Conservation (phyloP, 257 asterid species). For the Fraxinus pennsylvanica region DNA sequence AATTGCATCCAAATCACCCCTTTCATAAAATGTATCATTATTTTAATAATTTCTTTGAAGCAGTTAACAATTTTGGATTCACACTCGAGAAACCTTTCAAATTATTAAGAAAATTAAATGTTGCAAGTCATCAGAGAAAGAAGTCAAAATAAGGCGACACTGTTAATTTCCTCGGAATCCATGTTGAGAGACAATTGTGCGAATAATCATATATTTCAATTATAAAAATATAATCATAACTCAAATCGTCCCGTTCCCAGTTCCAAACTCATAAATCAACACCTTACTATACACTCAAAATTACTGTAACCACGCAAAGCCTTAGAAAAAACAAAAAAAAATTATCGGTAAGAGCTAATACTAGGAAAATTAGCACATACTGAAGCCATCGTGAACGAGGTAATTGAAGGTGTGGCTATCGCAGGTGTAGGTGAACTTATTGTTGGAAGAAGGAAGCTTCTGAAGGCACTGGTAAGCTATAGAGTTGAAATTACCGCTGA, state of each 20-base stretch:
- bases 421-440: slow-evolving; percentile 69
- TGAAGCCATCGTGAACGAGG: slow-evolving; percentile 66
- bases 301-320: neutral
- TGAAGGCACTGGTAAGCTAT: slow-evolving; percentile 64
- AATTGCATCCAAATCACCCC: neutral
- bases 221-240: neutral
- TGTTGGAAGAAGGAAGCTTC: slow-evolving; percentile 60
- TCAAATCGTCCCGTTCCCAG: neutral
- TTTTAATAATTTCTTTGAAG: neutral
- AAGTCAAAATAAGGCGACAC: neutral
- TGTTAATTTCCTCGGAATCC: neutral
- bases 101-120: neutral
- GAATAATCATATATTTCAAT: slow-evolving; percentile 2
- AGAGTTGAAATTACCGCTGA: slow-evolving; percentile 71
- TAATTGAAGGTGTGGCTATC: slow-evolving; percentile 69
- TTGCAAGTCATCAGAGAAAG: slow-evolving; percentile 5
- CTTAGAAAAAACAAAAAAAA: neutral
- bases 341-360: neutral
- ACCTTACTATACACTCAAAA: slow-evolving; percentile 2
- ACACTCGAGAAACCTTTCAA: neutral
- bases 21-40: too few species aligned
- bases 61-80: neutral
- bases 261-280: slow-evolving; percentile 18
- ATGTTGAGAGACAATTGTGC: neutral
- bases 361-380: slow-evolving; percentile 33